Evolutionary conservation across 441 rosid species (phyloP), one percentile per base, ranked within the genome.

Genomic region (Jatropha podagrica): DNA sequence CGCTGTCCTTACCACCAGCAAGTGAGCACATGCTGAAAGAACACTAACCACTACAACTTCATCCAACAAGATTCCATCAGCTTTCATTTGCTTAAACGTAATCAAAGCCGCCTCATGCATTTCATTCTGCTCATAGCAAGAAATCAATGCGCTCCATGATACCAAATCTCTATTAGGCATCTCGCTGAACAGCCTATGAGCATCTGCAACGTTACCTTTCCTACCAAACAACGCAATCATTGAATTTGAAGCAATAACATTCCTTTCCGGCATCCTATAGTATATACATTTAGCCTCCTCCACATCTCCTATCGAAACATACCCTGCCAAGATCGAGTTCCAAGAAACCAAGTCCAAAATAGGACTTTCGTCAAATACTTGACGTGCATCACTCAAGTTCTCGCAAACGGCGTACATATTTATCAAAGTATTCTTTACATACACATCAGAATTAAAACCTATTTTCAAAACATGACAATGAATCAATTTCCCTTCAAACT

Each of bases 121-220:
- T 66, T 26, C 82, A 72, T 88, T 88, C 63, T 85, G 87, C 76
- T 86, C 88, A 63, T 80, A 89, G 65, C 88, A 83, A 56, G 93
- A 84, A 80, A 89, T 83, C 79, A 89, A 56, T 0, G 91, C 91
- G 67, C 87, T 89, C 93, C 93, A 89, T 9, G 90, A 84, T 20
- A 89, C 90, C 76, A 86, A 78, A 82, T 85, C 90, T 70, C 79
- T 88, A 74, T 79, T 70, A 4, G 80, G 65, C 89, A 90, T 82
- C 67, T 81, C 77, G 68, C 73, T 65, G 48, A 90, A 90, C 73
- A 88, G 60, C 72, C 72, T 74, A 51, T 68, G 32, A 5, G 91
- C 91, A 61, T 86, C 88, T 48, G 5, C 75, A 74, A 86, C 90
- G 48, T 44, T 59, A 2, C 88, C 83, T 38, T 58, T 83, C 79